Conservation (phyloP, 1,139 yeast genomes). For the Tardiomyces depauwii region DNA sequence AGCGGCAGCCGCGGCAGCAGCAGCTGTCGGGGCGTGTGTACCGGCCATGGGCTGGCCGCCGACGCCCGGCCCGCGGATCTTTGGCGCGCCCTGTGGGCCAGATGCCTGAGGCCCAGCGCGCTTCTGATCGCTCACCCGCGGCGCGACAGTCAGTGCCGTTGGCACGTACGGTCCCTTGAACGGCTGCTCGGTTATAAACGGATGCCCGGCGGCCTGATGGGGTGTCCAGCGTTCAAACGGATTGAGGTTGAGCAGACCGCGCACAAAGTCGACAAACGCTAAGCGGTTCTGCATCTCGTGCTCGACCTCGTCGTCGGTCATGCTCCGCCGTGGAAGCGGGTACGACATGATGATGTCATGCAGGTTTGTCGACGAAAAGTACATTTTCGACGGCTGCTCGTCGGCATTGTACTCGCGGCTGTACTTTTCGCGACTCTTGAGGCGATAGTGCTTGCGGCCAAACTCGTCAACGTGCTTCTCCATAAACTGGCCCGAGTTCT, state of each 20-base stretch:
- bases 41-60: background rate
- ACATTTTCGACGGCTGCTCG: slow-evolving; percentile 77
- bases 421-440: slow-evolving; percentile 51
- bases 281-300: slow-evolving; percentile 60
- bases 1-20: background rate
- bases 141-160: slow-evolving; percentile 4
- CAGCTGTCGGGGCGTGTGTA: background rate
- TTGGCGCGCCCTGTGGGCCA: background rate
- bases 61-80: background rate
- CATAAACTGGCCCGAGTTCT: slow-evolving; percentile 65
- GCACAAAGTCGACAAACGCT: slow-evolving; percentile 64
- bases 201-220: slow-evolving; percentile 87
- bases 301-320: slow-evolving; percentile 44
- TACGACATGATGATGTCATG: slow-evolving; percentile 71
- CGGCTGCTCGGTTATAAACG: slow-evolving; percentile 51
- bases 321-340: slow-evolving; percentile 58
- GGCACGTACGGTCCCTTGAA: slow-evolving; percentile 28
- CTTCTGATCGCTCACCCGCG: background rate
- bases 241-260: slow-evolving; percentile 68
- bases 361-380: slow-evolving; percentile 64
- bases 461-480: slow-evolving; percentile 30
- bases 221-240: slow-evolving; percentile 96
- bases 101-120: slow-evolving; percentile 2
- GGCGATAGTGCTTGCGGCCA: slow-evolving; percentile 29
- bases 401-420: slow-evolving; percentile 41